phyloP scores from a whole-genome alignment of 225 moss, liverwort and hornwort genomes.

The Polytrichum formosum region DNA sequence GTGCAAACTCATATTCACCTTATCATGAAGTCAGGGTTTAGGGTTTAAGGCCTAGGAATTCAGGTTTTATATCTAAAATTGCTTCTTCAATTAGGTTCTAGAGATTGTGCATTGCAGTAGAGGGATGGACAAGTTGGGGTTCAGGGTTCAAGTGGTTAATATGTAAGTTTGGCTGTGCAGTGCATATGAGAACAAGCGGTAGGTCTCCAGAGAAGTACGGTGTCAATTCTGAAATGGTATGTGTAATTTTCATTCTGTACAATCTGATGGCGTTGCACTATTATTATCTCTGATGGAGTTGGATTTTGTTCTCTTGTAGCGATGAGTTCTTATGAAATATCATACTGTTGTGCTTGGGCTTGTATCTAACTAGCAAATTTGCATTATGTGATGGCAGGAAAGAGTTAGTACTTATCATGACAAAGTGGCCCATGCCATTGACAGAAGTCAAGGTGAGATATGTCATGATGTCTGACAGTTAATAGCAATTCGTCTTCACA shows the following conservation, averaged over 20 bases:
- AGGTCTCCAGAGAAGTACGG: conserved; percentile 67
- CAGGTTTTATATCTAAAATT: no score
- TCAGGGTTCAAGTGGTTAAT: background rate
- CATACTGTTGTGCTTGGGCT: background rate
- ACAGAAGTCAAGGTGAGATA: conserved; percentile 49
- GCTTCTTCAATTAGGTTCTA: no score
- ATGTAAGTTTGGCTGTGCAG: conserved; percentile 29
- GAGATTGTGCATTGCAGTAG: no score
- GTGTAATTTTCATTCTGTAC: conserved; percentile 1
- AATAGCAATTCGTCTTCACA: no score
- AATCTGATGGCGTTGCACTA: no score
- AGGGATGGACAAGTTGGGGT: no score
- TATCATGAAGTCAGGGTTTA: no score
- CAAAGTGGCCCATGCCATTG: conserved; percentile 34
- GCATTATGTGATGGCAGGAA: conserved; percentile 41
- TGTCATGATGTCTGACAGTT: background rate
- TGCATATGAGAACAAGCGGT: conserved; percentile 39
- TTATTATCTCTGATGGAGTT: no score
- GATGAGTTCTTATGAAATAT: background rate
- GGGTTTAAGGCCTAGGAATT: no score
- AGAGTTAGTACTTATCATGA: conserved; percentile 68
- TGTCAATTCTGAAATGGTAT: conserved; percentile 67
- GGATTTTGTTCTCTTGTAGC: background rate
- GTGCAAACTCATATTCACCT: no score
- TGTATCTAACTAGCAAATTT: background rate